A percentile compares a stretch with the other conserved stretches of the same genome.
These are phyloP conservation scores for Leccinum pallidistipes DNA, from an alignment of 1,284 basidiomycete genomes.

Conservation along the genomic window DNA sequence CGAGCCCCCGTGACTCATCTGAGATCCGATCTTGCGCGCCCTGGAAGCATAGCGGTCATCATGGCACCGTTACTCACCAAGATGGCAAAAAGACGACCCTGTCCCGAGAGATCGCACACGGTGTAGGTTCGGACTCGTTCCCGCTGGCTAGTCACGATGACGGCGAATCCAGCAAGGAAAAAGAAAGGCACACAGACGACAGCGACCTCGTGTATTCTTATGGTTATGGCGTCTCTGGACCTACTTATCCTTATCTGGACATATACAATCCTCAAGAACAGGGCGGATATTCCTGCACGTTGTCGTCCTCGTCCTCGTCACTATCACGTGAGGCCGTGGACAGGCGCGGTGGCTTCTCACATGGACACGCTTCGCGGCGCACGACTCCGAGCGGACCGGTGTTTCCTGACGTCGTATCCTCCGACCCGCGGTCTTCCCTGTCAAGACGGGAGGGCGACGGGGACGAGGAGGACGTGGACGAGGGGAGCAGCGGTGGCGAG, in stretches of 20 bases:
- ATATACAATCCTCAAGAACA: constrained; percentile 27
- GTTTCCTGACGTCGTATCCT: constrained; percentile 16
- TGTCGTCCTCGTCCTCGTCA: background rate
- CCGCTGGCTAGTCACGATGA: constrained; percentile 6
- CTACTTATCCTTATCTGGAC: constrained; percentile 35
- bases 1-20: constrained; percentile 12
- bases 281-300: constrained; percentile 1
- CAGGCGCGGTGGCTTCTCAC: constrained; percentile 2
- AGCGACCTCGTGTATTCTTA: constrained; percentile 22
- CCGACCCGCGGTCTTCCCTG: constrained; percentile 18
- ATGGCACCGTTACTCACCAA: constrained; percentile 11
- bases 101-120: constrained; percentile 16
- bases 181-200: constrained; percentile 1
- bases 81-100: constrained; percentile 10
- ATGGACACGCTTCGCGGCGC: background rate
- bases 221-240: constrained; percentile 28
- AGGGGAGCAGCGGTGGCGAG: background rate
- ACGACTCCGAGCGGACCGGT: constrained; percentile 7
- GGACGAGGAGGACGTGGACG: background rate
- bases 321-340: constrained; percentile 7
- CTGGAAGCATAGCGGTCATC: constrained; percentile 16
- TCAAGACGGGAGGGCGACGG: background rate
- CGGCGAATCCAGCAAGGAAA: constrained; percentile 20
- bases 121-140: constrained; percentile 4
- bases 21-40: constrained; percentile 23